A percentile compares a stretch with the other conserved stretches of the same genome.
These are phyloP conservation scores for Hymenoscyphus linearis DNA, from an alignment of 2,329 filamentous ascomycete species.

Conservation along the genomic window DNA sequence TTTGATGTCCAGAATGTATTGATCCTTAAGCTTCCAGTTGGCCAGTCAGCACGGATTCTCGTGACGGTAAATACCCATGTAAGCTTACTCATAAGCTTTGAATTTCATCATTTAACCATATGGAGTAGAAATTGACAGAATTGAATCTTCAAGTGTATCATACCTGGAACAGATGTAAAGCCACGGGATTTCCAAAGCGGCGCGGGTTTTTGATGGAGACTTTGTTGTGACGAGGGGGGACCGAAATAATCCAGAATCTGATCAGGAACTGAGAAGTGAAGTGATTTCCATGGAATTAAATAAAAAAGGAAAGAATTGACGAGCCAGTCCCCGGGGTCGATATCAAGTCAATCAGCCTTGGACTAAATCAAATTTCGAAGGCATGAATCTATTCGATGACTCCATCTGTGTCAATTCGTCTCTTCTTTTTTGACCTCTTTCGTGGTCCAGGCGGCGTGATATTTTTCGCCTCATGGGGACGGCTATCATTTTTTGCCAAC, in stretches of 20 bases:
- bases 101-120: neutral
- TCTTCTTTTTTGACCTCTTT: neutral
- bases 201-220: neutral
- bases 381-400: neutral
- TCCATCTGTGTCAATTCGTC: neutral
- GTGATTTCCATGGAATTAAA: neutral
- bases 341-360: neutral
- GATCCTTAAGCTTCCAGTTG: neutral
- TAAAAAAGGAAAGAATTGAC: neutral
- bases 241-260: neutral
- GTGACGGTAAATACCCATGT: neutral
- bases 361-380: neutral
- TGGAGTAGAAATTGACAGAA: neutral
- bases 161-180: neutral
- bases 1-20: neutral
- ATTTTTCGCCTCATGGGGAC: neutral
- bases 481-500: neutral
- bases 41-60: neutral
- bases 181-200: neutral
- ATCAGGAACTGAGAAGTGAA: neutral
- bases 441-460: neutral
- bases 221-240: neutral
- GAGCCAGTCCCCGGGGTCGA: neutral
- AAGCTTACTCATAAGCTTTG: neutral
- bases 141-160: neutral